phyloP scores from a whole-genome alignment of 345 rosid species.

The Heritiera littoralis region DNA sequence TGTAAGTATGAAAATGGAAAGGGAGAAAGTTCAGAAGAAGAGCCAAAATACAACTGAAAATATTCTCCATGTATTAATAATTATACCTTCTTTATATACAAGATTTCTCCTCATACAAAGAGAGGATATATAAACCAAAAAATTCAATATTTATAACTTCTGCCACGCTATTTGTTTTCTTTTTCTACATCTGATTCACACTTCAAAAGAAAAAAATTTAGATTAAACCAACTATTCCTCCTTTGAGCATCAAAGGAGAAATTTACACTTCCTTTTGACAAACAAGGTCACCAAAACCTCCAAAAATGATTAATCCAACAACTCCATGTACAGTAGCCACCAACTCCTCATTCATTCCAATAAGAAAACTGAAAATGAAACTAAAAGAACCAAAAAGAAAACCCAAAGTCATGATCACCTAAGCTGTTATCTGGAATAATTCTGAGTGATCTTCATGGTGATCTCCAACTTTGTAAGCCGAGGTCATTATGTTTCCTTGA shows the following conservation, averaged over 20 bases:
- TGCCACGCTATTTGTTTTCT: neutral
- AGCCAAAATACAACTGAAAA: neutral
- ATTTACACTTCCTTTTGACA: neutral
- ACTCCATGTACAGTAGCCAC: conserved; percentile 6
- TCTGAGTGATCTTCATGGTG: conserved; percentile 34
- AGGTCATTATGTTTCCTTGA: conserved; percentile 87
- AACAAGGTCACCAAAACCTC: neutral
- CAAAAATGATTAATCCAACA: conserved; percentile 24
- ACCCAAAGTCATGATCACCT: conserved; percentile 26
- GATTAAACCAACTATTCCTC: neutral
- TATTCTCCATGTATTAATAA: neutral
- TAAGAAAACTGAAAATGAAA: conserved; percentile 15
- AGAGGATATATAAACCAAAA: conserved; percentile 10
- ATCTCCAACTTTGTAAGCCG: conserved; percentile 68
- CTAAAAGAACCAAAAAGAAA: conserved; percentile 10
- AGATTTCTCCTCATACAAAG: conserved; percentile 6
- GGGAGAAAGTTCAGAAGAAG: no score
- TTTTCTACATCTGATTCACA: conserved; percentile 10
- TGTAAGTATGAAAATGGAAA: neutral
- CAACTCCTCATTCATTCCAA: neutral
- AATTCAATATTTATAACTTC: neutral
- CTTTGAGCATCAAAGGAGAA: neutral
- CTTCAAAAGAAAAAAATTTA: neutral
- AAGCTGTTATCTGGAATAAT: neutral
- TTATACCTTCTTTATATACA: conserved; percentile 1